Evolutionary conservation across 1,284 basidiomycete genomes (phyloP), one percentile per base, ranked within the genome.

Genomic region (Phlebopus sp.): DNA sequence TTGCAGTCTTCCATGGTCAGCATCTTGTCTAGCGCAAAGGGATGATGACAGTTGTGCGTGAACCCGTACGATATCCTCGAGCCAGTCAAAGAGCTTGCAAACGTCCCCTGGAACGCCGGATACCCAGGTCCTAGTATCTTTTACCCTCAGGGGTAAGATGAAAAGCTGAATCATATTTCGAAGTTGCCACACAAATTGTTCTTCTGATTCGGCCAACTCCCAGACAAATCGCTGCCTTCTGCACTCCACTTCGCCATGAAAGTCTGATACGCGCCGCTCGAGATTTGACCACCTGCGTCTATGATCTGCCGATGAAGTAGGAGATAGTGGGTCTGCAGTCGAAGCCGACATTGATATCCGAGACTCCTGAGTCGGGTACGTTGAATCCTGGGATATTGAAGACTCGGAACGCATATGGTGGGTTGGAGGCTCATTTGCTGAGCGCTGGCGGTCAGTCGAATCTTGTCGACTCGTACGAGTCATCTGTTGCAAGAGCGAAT

Each of bases 11-110:
- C 76, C 70, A 39, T 70, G 63, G 53, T 81, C 70, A 43, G 67
- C 59, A 49, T 73, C 62, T 43, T 72, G 72, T 31, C 74, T 67
- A 4, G 70, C 59, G 19, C 76, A 70, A 43, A 91, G 65, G 0
- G 77, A 67, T 1, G 74, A 69, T 5, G 75, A 72, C 19, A 94
- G 71, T 50, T 83, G 77, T 2, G 72, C 67, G 55, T 96, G 92
- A 1, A 92, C 70, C 49, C 85, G 82, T 11, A 85, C 72, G 51
- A 96, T 90, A 54, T 90, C 87, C 57, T 93, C 90, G 40, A 94
- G 70, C 81, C 86, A 89, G 63, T 92, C 90, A 53, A 95, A 83
- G 23, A 93, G 72, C 14, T 81, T 77, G 4, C 82, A 76, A 7
- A 91, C 73, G 27, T 81, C 76, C 0, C 70, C 54, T 0, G 91